Percentiles rank a stretch among this genome's conserved stretches.
Evolutionary conservation across 345 rosid genomes (phyloP).

Genomic region (Acer yangbiense): DNA sequence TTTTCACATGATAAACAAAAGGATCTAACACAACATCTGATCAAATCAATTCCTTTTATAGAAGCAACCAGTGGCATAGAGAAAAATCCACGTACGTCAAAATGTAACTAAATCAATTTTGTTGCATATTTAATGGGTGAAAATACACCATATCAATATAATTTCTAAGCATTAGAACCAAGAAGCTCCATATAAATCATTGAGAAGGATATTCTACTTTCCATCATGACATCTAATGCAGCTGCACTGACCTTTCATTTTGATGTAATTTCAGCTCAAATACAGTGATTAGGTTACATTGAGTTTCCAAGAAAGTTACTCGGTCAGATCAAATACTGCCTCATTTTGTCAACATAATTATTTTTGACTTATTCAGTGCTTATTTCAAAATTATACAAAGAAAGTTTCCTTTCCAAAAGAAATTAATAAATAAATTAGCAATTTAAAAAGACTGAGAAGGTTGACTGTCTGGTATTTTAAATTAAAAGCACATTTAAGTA

Average conservation of each 20-base stretch:
- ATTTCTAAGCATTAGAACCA: neutral
- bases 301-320: neutral
- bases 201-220: too few species aligned
- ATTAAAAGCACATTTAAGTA: neutral
- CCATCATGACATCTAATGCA: neutral
- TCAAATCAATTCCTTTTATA: neutral
- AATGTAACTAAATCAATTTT: neutral
- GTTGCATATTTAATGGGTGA: neutral
- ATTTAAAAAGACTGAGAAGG: neutral
- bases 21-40: conserved; percentile 2
- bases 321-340: neutral
- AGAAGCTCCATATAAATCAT: neutral
- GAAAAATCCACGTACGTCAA: neutral
- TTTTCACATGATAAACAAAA: conserved; percentile 6
- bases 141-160: neutral
- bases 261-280: neutral
- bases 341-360: neutral
- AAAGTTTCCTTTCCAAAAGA: neutral
- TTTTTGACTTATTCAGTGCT: neutral
- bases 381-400: neutral
- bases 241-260: neutral
- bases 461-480: neutral
- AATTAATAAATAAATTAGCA: neutral
- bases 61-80: conserved; percentile 9
- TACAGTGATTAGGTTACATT: neutral